Evolutionary conservation across 2,329 filamentous ascomycete species (phyloP).

Genomic region (Aureobasidium lini): DNA sequence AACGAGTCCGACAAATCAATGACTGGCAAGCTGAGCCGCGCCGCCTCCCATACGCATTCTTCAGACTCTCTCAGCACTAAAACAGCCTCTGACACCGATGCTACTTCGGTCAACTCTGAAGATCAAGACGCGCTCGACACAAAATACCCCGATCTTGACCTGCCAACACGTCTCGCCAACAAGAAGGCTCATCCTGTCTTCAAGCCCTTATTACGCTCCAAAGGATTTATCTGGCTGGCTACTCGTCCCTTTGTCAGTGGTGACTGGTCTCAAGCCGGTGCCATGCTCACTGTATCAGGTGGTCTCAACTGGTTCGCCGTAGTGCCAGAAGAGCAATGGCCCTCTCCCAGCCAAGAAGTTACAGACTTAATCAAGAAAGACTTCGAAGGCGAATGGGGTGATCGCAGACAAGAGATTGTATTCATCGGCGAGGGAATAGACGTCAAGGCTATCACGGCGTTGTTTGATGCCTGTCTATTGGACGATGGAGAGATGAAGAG

Average conservation of each 20-base stretch:
- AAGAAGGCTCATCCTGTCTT: slow-evolving; percentile 50
- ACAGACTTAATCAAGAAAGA: slow-evolving; percentile 42
- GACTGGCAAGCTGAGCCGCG: slow-evolving; percentile 16
- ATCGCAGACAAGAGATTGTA: slow-evolving; percentile 63
- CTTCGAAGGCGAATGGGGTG: slow-evolving; percentile 53
- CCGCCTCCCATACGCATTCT: slow-evolving; percentile 12
- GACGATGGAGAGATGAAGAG: slow-evolving; percentile 47
- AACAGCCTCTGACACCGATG: background rate
- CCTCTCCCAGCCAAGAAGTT: slow-evolving; percentile 44
- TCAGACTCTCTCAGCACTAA: background rate
- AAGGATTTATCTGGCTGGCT: slow-evolving; percentile 55
- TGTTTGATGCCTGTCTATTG: slow-evolving; percentile 55
- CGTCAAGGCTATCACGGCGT: slow-evolving; percentile 40
- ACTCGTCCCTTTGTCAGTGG: slow-evolving; percentile 50
- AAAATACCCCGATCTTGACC: slow-evolving; percentile 19
- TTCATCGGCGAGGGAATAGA: slow-evolving; percentile 64
- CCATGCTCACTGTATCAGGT: slow-evolving; percentile 54
- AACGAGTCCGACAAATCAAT: slow-evolving; percentile 20
- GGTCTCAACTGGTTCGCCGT: slow-evolving; percentile 55
- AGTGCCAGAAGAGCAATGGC: slow-evolving; percentile 43
- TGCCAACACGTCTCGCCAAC: slow-evolving; percentile 42
- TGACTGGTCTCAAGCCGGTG: slow-evolving; percentile 58
- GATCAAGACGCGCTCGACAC: background rate
- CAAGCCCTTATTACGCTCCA: slow-evolving; percentile 52
- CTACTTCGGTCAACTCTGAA: background rate